Evolutionary conservation across 192 early-diverging fungal genomes (phyloP).

Genomic region (Jimgerdemannia lactiflua): DNA sequence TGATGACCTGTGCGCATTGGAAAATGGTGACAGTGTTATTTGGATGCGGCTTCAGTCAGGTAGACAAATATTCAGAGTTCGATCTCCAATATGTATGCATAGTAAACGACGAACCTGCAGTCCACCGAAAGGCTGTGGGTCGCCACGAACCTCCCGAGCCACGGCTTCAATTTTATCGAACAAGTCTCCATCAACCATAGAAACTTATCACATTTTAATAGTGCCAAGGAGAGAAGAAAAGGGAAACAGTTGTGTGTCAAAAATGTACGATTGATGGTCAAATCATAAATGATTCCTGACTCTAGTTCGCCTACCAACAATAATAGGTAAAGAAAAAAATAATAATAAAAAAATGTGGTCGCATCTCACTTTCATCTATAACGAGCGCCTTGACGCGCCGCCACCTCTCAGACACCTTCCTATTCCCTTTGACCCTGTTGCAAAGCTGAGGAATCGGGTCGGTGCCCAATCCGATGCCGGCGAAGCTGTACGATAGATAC

Average conservation of each 20-base stretch:
- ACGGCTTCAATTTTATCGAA: conserved; percentile 73
- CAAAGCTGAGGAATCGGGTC: conserved; percentile 23
- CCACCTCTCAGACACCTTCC: conserved; percentile 56
- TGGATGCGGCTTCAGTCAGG: too few relatives aligned
- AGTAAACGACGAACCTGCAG: conserved; percentile 52
- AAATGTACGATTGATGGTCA: too few relatives aligned
- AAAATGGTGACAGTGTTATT: not conserved
- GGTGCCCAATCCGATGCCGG: conserved; percentile 61
- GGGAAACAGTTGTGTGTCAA: too few relatives aligned
- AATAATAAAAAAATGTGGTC: not conserved
- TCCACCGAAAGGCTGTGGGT: conserved; percentile 64
- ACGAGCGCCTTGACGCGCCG: conserved; percentile 56
- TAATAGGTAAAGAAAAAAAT: too few relatives aligned
- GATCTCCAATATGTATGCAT: not conserved
- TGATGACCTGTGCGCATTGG: conserved; percentile 28
- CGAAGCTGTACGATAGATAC: conserved; percentile 39
- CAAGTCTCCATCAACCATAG: conserved; percentile 71
- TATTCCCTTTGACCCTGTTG: conserved; percentile 18
- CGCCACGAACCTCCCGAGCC: conserved; percentile 45
- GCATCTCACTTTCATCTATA: conserved; percentile 63
- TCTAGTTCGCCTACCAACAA: too few relatives aligned
- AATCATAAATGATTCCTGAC: too few relatives aligned
- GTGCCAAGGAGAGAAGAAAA: not conserved
- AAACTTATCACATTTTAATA: conserved; percentile 35
- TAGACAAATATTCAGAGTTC: too few relatives aligned